Percentiles rank a stretch among this genome's conserved stretches.
Evolutionary conservation across 1,139 yeast species (phyloP).

Genomic region (Hanseniaspora sp.): DNA sequence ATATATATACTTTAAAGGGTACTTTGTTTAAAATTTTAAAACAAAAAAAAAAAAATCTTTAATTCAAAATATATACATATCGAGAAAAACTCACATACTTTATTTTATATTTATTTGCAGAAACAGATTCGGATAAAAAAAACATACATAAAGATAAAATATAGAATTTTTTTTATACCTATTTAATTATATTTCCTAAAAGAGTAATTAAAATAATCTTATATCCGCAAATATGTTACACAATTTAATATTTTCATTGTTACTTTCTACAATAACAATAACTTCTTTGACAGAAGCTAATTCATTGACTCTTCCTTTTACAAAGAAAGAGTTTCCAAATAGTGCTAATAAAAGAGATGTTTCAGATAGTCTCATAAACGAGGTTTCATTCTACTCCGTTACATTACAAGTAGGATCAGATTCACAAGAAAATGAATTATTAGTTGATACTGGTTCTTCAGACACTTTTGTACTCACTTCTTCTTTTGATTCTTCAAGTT

Average conservation of each 20-base stretch:
- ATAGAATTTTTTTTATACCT: too few species aligned
- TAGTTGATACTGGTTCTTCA: conserved; percentile 62
- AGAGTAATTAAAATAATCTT: too few species aligned
- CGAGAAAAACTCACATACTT: too few species aligned
- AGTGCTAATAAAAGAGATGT: neutral
- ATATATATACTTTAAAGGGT: too few species aligned
- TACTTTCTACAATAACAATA: neutral
- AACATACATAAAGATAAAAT: too few species aligned
- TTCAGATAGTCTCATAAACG: conserved; percentile 5
- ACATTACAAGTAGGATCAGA: conserved; percentile 41
- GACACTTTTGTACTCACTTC: conserved; percentile 51
- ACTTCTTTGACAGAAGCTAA: neutral
- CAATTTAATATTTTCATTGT: neutral
- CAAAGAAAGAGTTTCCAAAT: neutral
- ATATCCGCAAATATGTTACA: too few species aligned
- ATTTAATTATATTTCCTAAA: too few species aligned
- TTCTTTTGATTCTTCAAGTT: conserved; percentile 38
- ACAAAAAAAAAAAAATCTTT: too few species aligned
- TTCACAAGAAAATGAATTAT: conserved; percentile 38
- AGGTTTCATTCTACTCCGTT: conserved; percentile 25
- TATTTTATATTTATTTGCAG: too few species aligned
- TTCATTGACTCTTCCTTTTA: neutral
- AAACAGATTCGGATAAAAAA: too few species aligned
- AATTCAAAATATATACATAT: too few species aligned
- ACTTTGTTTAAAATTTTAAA: too few species aligned